Percentiles rank a stretch among this genome's conserved stretches.
These are phyloP conservation scores for Quercus gilva DNA, from an alignment of 306 rosid genomes.

Conservation along the genomic window DNA sequence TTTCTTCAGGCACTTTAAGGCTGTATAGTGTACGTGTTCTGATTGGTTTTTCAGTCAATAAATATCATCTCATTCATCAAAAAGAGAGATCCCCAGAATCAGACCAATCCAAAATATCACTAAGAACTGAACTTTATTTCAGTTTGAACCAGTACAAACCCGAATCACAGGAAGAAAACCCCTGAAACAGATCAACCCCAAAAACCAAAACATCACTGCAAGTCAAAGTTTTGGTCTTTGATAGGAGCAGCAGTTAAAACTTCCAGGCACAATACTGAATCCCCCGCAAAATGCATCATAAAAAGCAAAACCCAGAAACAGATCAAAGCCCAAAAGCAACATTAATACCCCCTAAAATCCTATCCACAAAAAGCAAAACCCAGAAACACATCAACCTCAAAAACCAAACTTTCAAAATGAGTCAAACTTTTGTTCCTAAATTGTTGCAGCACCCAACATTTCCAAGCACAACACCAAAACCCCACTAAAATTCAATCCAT, in stretches of 20 bases:
- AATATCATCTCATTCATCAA: too few relatives aligned
- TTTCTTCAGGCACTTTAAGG: too few relatives aligned
- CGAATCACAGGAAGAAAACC: background rate
- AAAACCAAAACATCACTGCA: background rate
- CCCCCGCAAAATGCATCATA: background rate
- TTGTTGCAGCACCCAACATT: background rate
- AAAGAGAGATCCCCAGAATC: background rate
- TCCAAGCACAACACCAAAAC: background rate
- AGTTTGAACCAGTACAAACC: background rate
- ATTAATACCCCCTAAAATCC: background rate
- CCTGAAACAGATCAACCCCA: conserved; percentile 5
- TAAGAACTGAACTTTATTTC: background rate
- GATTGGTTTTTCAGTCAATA: too few relatives aligned
- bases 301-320: background rate
- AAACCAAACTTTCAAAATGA: background rate
- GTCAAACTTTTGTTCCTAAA: background rate
- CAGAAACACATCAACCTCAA: conserved; percentile 8
- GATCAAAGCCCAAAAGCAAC: conserved; percentile 7
- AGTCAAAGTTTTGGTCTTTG: background rate
- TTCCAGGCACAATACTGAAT: background rate
- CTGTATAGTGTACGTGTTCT: too few relatives aligned
- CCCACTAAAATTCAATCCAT: background rate
- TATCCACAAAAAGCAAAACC: background rate
- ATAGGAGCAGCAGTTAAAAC: background rate
- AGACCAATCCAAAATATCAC: background rate